phyloP scores from a whole-genome alignment of 441 rosid genomes.

The Pelargonium cotyledonis region DNA sequence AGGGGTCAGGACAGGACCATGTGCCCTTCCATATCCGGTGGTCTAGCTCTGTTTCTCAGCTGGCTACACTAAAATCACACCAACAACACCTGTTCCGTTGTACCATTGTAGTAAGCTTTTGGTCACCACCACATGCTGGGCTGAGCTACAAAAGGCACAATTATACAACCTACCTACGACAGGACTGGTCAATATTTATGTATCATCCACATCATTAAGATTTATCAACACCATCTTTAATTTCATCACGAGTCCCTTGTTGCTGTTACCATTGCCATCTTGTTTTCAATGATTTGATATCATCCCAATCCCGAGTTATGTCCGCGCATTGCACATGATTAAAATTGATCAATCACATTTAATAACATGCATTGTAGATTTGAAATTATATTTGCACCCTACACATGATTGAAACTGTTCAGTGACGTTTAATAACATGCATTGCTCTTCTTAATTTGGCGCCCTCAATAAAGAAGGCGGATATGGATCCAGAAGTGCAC shows the following conservation, averaged over 20 bases:
- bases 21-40: conserved; percentile 21
- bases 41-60: conserved; percentile 15
- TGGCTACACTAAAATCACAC: conserved; percentile 5
- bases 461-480: too few species aligned
- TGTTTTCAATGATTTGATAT: too few species aligned
- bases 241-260: not conserved
- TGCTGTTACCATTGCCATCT: too few species aligned
- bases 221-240: not conserved
- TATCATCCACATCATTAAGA: not conserved
- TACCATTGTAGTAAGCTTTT: not conserved
- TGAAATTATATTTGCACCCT: too few species aligned
- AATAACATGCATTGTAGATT: too few species aligned
- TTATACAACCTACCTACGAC: conserved; percentile 8
- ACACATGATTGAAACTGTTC: too few species aligned
- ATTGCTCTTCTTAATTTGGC: too few species aligned
- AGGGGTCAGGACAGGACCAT: conserved; percentile 23
- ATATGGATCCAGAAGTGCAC: too few species aligned
- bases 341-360: too few species aligned
- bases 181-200: not conserved
- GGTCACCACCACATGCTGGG: conserved; percentile 14
- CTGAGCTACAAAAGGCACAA: conserved; percentile 10
- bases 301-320: too few species aligned
- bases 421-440: too few species aligned
- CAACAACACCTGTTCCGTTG: not conserved
- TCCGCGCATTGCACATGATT: too few species aligned